These are phyloP conservation scores for Madurella fahalii DNA, from an alignment of 2,329 filamentous ascomycete species.

Conservation along the genomic window DNA sequence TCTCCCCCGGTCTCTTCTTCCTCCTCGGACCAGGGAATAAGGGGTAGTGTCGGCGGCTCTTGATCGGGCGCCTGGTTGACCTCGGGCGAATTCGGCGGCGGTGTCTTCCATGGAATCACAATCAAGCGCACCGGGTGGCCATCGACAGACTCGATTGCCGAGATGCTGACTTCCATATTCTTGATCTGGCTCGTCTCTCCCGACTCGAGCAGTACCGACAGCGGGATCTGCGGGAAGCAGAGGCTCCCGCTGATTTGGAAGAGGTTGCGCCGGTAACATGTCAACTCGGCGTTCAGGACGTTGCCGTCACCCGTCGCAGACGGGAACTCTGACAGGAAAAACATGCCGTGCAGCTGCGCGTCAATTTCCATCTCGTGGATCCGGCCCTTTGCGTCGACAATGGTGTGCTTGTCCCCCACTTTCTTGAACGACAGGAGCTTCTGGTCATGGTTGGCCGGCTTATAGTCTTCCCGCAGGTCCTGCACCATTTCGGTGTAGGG, in stretches of 20 bases:
- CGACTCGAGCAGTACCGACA: conserved; percentile 78
- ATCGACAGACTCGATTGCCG: conserved; percentile 91
- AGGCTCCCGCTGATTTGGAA: conserved; percentile 82
- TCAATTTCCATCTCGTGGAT: conserved; percentile 59
- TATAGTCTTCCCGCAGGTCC: conserved; percentile 56
- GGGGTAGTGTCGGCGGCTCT: conserved; percentile 76
- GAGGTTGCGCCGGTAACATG: conserved; percentile 90
- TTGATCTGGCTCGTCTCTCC: conserved; percentile 80
- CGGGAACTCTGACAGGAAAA: conserved; percentile 78
- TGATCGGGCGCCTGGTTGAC: conserved; percentile 66
- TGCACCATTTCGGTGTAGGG: conserved; percentile 59
- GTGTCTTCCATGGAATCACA: conserved; percentile 97
- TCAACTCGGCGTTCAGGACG: conserved; percentile 72
- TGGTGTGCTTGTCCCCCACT: conserved; percentile 55
- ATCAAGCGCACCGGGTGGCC: conserved; percentile 89
- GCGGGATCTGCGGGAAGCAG: conserved; percentile 47
- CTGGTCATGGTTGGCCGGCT: conserved; percentile 57
- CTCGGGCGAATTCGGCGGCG: conserved; percentile 71
- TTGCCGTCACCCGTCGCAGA: conserved; percentile 56
- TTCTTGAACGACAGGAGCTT: conserved; percentile 57
- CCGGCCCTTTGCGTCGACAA: conserved; percentile 56
- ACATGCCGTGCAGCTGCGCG: conserved; percentile 83
- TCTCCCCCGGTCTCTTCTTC: conserved; percentile 64
- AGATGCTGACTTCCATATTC: conserved; percentile 81
- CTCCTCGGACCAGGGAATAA: conserved; percentile 64